Percentiles rank a stretch among this genome's conserved stretches.
These are phyloP conservation scores for Monosporascus sp. DNA, from an alignment of 2,329 filamentous ascomycete genomes.

Conservation along the genomic window DNA sequence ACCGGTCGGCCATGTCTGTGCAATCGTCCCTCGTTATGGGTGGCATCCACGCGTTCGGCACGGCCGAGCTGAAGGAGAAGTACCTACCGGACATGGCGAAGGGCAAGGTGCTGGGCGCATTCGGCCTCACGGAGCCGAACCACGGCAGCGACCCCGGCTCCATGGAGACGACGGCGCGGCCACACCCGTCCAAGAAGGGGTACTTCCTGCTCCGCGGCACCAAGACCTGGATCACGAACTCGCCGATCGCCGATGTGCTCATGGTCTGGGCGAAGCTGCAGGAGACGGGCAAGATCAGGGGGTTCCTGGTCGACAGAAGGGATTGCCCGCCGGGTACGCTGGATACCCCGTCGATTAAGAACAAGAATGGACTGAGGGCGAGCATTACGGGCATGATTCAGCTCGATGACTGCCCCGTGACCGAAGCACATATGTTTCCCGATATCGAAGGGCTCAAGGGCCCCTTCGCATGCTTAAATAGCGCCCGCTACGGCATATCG, in stretches of 20 bases:
- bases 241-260: conserved; percentile 78
- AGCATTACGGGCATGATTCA: conserved; percentile 98
- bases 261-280: conserved; percentile 92
- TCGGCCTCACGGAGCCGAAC: conserved; percentile 88
- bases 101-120: conserved; percentile 77
- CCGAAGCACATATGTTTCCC: conserved; percentile 90
- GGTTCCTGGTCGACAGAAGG: conserved; percentile 82
- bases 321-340: conserved; percentile 83
- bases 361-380: conserved; percentile 91
- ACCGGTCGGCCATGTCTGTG: conserved; percentile 88
- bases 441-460: conserved; percentile 80
- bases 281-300: conserved; percentile 87
- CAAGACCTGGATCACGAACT: conserved; percentile 97
- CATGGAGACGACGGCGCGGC: conserved; percentile 83
- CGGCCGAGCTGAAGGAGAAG: conserved; percentile 80
- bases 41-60: conserved; percentile 81
- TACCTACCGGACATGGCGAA: conserved; percentile 77
- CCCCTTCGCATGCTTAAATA: conserved; percentile 92
- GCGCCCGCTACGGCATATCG: conserved; percentile 86
- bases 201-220: conserved; percentile 73
- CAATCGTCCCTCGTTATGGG: conserved; percentile 93
- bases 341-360: conserved; percentile 85
- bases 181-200: conserved; percentile 77
- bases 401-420: conserved; percentile 83
- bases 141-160: conserved; percentile 87